phyloP scores from a whole-genome alignment of 257 asterid genomes.

The Capsicum baccatum region DNA sequence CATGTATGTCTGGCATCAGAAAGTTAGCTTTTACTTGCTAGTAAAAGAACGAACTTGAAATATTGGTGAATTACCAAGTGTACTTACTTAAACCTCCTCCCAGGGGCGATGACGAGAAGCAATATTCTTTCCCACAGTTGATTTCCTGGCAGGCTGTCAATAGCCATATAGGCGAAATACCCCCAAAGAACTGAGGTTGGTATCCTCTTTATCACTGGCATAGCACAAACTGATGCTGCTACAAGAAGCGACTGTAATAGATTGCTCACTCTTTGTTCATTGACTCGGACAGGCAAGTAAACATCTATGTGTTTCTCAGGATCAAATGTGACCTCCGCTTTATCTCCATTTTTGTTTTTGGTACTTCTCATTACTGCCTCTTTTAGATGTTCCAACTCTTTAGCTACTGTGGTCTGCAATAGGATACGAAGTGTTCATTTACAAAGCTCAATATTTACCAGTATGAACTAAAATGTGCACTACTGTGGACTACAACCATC shows the following conservation, averaged over 20 bases:
- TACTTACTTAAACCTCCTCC: constrained; percentile 52
- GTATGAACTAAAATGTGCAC: neutral
- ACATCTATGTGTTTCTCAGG: constrained; percentile 54
- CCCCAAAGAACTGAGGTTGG: constrained; percentile 15
- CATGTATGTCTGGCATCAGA: neutral
- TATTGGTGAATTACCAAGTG: neutral
- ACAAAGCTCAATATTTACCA: neutral
- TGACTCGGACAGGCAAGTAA: constrained; percentile 61
- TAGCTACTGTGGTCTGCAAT: constrained; percentile 45
- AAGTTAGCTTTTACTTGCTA: neutral
- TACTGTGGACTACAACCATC: neutral
- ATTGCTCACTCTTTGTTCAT: constrained; percentile 71
- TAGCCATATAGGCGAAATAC: constrained; percentile 62
- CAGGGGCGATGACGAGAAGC: constrained; percentile 56
- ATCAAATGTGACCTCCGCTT: constrained; percentile 40
- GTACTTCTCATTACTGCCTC: constrained; percentile 52
- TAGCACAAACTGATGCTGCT: constrained; percentile 52
- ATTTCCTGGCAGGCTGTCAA: constrained; percentile 67
- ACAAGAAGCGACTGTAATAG: constrained; percentile 58
- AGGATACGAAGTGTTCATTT: neutral
- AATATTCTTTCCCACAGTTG: constrained; percentile 63
- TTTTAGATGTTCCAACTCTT: constrained; percentile 55
- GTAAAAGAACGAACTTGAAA: neutral
- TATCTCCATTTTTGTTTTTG: constrained; percentile 25
- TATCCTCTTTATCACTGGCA: constrained; percentile 52